Conservation (phyloP, 225 moss, liverwort and hornwort species). For the Anthoceros angustus region DNA sequence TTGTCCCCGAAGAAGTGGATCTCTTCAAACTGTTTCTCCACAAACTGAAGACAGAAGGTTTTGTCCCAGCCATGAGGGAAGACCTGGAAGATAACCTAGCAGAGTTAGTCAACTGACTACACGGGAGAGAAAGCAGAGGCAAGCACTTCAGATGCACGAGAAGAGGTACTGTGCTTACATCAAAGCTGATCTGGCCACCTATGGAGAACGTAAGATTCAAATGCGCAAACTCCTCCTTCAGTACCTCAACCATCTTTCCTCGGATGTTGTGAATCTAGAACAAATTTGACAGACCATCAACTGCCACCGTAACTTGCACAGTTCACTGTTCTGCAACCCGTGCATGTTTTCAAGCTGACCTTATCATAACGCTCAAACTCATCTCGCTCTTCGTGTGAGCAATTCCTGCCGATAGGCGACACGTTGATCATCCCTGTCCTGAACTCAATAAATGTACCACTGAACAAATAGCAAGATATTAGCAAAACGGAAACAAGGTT, state of each 20-base stretch:
- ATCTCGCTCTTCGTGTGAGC: conserved; percentile 48
- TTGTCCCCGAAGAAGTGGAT: conserved; percentile 92
- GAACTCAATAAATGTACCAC: conserved; percentile 75
- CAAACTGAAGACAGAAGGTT: conserved; percentile 57
- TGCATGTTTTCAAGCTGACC: conserved; percentile 16
- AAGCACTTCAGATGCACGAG: not conserved
- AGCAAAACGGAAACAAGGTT: conserved; percentile 6
- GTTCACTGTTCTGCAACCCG: not conserved
- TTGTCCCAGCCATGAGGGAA: conserved; percentile 83
- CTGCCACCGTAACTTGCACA: not conserved
- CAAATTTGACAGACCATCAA: not conserved
- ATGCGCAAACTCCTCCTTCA: conserved; percentile 43
- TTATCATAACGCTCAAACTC: conserved; percentile 78
- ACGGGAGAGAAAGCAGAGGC: not conserved
- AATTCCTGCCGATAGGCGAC: conserved; percentile 74
- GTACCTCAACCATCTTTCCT: conserved; percentile 37
- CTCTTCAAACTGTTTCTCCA: conserved; percentile 47
- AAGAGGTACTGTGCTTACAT: conserved; percentile 25
- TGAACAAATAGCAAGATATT: conserved; percentile 11
- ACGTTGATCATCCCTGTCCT: conserved; percentile 72
- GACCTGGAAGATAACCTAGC: conserved; percentile 25
- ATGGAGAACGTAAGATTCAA: conserved; percentile 49
- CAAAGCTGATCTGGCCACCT: conserved; percentile 81
- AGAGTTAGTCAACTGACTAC: not conserved
- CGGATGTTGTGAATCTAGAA: conserved; percentile 55